These are phyloP conservation scores for Globisporangium nodosum DNA, from an alignment of 352 stramenopile species.

Conservation along the genomic window DNA sequence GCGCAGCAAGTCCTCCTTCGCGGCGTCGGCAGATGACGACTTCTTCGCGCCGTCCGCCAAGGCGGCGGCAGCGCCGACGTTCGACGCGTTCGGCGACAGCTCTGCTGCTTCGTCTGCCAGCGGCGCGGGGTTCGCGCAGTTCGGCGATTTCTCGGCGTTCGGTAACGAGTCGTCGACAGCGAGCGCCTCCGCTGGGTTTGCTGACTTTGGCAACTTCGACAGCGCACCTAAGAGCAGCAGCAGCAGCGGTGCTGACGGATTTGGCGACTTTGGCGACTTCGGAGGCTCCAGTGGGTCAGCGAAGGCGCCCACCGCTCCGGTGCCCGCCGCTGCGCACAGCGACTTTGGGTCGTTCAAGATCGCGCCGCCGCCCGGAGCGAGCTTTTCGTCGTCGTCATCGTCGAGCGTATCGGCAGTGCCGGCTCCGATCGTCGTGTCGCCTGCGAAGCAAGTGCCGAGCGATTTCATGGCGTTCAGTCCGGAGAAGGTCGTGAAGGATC, in stretches of 20 bases:
- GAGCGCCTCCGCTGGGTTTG: slow-evolving; percentile 34
- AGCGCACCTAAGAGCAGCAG: slow-evolving; percentile 10
- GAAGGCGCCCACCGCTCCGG: slow-evolving; percentile 20
- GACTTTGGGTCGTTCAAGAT: slow-evolving; percentile 72
- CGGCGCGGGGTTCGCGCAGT: slow-evolving; percentile 37
- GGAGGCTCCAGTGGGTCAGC: slow-evolving; percentile 16
- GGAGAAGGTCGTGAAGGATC: slow-evolving; percentile 29
- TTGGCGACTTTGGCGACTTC: slow-evolving; percentile 62
- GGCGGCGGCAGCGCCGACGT: slow-evolving; percentile 17
- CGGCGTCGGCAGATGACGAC: slow-evolving; percentile 23
- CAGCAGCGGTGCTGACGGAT: slow-evolving; percentile 12
- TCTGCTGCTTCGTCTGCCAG: slow-evolving; percentile 12
- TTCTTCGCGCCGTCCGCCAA: slow-evolving; percentile 39
- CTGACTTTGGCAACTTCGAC: slow-evolving; percentile 52
- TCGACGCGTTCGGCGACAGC: slow-evolving; percentile 28
- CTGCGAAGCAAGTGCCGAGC: slow-evolving; percentile 21
- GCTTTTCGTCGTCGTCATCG: slow-evolving; percentile 31
- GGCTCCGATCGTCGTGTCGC: slow-evolving; percentile 8
- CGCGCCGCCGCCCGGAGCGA: slow-evolving; percentile 43
- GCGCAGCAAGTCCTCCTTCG: slow-evolving; percentile 34
- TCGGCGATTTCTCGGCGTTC: slow-evolving; percentile 81
- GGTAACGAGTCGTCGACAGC: slow-evolving; percentile 25
- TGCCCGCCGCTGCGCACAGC: slow-evolving; percentile 10
- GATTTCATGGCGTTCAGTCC: slow-evolving; percentile 72
- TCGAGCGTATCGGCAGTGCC: slow-evolving; percentile 3